Evolutionary conservation across 148 eudicot genomes (phyloP).

Genomic region (Selenicereus undatus): DNA sequence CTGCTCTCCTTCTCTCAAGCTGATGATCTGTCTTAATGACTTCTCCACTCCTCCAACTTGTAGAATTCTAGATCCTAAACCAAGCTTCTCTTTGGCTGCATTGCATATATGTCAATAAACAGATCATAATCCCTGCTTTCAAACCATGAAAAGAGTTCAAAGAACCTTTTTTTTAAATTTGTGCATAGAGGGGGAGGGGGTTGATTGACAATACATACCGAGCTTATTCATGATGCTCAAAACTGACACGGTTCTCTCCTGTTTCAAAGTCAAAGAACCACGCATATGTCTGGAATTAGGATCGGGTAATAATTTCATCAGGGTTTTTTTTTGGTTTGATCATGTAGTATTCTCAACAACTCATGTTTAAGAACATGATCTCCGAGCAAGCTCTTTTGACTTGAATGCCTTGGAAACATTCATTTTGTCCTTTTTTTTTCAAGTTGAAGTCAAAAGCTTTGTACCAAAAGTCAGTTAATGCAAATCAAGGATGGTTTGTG

Average conservation of each 20-base stretch:
- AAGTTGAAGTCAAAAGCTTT: too few species aligned
- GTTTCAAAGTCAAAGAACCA: neutral
- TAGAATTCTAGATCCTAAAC: slow-evolving; percentile 22
- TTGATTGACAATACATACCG: neutral
- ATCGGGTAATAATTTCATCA: neutral
- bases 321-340: neutral
- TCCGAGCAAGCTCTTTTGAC: neutral
- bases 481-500: too few species aligned
- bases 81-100: slow-evolving; percentile 17
- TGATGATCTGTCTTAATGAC: slow-evolving; percentile 15
- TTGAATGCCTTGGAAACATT: neutral
- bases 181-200: neutral
- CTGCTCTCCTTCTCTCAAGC: slow-evolving; percentile 13
- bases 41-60: slow-evolving; percentile 21
- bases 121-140: neutral
- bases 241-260: neutral
- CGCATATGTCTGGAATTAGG: neutral
- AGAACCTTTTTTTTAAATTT: too few species aligned
- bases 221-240: slow-evolving; percentile 21
- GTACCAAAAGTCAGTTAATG: too few species aligned
- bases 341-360: neutral
- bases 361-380: neutral
- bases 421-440: neutral
- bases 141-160: neutral
- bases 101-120: neutral